Evolutionary conservation across 1,139 yeast species (phyloP).

Genomic region (Lodderomyces pseudojiufengensis): DNA sequence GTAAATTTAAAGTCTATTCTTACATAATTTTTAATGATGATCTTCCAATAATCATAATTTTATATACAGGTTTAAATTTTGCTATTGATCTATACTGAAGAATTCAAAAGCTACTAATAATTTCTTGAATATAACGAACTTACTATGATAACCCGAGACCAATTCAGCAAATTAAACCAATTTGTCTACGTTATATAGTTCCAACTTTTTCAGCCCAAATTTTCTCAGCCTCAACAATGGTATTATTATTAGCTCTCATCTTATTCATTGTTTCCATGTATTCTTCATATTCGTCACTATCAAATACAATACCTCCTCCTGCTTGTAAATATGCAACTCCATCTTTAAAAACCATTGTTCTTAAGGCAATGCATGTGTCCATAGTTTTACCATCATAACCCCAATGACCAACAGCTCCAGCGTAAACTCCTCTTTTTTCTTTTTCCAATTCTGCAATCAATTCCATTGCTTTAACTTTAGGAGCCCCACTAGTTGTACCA

Average conservation of each 20-base stretch:
- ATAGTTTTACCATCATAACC: conserved; percentile 87
- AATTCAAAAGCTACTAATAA: no score
- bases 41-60: no score
- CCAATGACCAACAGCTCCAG: conserved; percentile 99
- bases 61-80: no score
- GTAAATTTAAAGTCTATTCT: no score
- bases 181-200: neutral
- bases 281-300: conserved; percentile 93
- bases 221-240: conserved; percentile 86
- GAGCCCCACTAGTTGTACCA: conserved; percentile 98
- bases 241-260: conserved; percentile 88
- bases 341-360: conserved; percentile 94
- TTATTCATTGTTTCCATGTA: conserved; percentile 95
- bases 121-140: no score
- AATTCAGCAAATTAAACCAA: no score
- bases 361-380: conserved; percentile 96
- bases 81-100: no score
- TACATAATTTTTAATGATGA: no score
- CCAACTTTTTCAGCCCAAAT: conserved; percentile 61
- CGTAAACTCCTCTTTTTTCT: conserved; percentile 94
- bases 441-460: conserved; percentile 82
- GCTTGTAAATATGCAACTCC: conserved; percentile 93
- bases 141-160: no score
- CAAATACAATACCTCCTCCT: conserved; percentile 96
- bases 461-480: conserved; percentile 96